Evolutionary conservation across 1,139 yeast genomes (phyloP), one percentile per base, ranked within the genome.

Genomic region (Pneumocystis murina): DNA sequence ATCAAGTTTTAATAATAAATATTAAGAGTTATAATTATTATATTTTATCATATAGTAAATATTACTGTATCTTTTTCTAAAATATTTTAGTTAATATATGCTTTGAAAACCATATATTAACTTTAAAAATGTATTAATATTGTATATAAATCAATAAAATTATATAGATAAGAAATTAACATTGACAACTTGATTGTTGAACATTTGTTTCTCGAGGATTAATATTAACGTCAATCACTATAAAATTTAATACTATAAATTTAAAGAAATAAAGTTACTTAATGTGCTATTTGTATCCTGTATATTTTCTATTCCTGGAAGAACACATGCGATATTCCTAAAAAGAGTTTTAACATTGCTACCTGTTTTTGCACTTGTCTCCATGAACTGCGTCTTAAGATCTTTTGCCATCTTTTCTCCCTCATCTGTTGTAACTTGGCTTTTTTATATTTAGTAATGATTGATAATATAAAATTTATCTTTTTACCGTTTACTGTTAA

Each of bases 291-390:
- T 54, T 35, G 65, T 67, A 55, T 66, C 67, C 40, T 64, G 64
- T 8, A 66, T 63, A 59, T 57, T 80, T 68, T 85, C 87, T 71
- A 87, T 84, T 65, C 92, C 97, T 1, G 97, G 97, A 68, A 92
- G 80, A 64, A 89, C 84, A 72, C 86, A 87, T 14, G 97, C 98
- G 67, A 92, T 87, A 72, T 86, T 87, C 72, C 90, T 88, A 76
- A 92, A 92, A 68, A 92, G 77, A 65, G 84, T 81, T 75, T 92
- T 91, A 64, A 92, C 96, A 71, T 92, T 92, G 73, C 90, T 87
- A 60, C 96, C 96, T 62, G 92, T 92, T 75, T 91, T 92, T 39
- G 97, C 94, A 68, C 95, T 86, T 2, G 98, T 92, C 73, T 92
- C 98, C 73, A 92, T 84, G 73, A 86, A 89, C 71, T 84, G 82